These are phyloP conservation scores for Diplodia intermedia DNA, from an alignment of 2,329 filamentous ascomycete species.

Conservation along the genomic window DNA sequence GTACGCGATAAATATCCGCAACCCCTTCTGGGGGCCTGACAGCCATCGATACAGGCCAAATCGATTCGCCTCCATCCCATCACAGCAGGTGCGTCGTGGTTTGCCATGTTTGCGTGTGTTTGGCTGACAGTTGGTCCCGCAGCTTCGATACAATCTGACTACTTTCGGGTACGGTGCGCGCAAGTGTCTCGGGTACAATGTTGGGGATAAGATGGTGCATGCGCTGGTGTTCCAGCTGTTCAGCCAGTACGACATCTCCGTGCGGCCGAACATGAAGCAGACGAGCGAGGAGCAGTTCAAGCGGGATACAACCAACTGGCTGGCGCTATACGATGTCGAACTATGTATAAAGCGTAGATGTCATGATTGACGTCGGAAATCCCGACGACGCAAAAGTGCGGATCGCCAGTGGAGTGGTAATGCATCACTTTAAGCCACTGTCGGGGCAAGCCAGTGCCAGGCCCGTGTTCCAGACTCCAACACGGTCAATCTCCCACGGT, in stretches of 20 bases:
- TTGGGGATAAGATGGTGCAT: conserved; percentile 30
- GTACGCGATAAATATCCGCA: conserved; percentile 31
- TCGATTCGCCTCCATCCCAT: conserved; percentile 25
- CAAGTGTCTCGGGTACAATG: conserved; percentile 31
- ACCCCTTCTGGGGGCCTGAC: conserved; percentile 32
- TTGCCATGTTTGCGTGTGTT: neutral
- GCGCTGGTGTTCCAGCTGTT: conserved; percentile 25
- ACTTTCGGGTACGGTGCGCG: conserved; percentile 30
- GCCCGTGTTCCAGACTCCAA: too few relatives aligned
- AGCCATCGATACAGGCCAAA: conserved; percentile 20
- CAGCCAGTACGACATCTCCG: conserved; percentile 26
- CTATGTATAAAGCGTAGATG: neutral
- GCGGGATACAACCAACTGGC: conserved; percentile 7
- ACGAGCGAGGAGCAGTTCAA: conserved; percentile 9
- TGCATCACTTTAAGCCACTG: too few relatives aligned
- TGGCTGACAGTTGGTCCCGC: neutral
- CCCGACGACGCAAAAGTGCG: too few relatives aligned
- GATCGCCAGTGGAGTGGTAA: too few relatives aligned
- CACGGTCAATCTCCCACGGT: too few relatives aligned
- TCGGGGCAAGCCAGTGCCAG: too few relatives aligned
- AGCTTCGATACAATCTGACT: conserved; percentile 33
- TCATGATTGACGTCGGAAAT: too few relatives aligned
- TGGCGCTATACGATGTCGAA: conserved; percentile 12
- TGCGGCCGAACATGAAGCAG: conserved; percentile 5
- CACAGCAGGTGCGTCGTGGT: conserved; percentile 21